Percentiles rank a stretch among this genome's conserved stretches.
These are phyloP conservation scores for Yamadazyma dendronema DNA, from an alignment of 1,139 yeast genomes.

Conservation along the genomic window DNA sequence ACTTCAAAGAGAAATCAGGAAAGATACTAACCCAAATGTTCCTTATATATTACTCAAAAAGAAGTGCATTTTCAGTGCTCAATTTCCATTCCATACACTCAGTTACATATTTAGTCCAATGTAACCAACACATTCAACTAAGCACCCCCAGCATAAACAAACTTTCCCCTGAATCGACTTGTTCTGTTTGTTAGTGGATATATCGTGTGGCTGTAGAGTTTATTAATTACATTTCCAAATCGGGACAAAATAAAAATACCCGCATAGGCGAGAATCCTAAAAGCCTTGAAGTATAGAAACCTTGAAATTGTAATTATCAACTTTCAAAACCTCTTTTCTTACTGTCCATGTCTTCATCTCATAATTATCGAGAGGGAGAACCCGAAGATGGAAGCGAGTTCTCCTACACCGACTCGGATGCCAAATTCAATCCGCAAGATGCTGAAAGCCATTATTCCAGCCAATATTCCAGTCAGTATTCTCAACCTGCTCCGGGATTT, in stretches of 20 bases:
- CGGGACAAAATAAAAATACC: constrained; percentile 9
- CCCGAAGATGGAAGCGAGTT: constrained; percentile 7
- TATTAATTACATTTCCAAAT: constrained; percentile 14
- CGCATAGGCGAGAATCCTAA: neutral
- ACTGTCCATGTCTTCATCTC: constrained; percentile 1
- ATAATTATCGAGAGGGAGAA: neutral
- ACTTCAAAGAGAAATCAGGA: too few species aligned
- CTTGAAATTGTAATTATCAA: neutral
- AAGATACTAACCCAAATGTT: too few species aligned
- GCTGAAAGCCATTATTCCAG: constrained; percentile 4
- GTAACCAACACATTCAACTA: too few species aligned
- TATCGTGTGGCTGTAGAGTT: too few species aligned
- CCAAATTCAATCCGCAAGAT: constrained; percentile 6
- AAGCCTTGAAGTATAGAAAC: too few species aligned
- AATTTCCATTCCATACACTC: too few species aligned
- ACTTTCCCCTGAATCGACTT: too few species aligned
- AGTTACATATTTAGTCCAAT: too few species aligned
- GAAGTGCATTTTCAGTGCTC: too few species aligned
- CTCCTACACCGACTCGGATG: constrained; percentile 11
- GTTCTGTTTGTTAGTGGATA: too few species aligned
- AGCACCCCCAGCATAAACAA: too few species aligned
- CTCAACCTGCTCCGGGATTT: neutral
- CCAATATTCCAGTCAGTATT: constrained; percentile 2
- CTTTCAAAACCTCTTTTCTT: neutral
- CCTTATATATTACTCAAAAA: too few species aligned